A percentile compares a stretch with the other conserved stretches of the same genome.
phyloP scores from a whole-genome alignment of 2,329 filamentous ascomycete species.

The Sclerotinia subarctica region DNA sequence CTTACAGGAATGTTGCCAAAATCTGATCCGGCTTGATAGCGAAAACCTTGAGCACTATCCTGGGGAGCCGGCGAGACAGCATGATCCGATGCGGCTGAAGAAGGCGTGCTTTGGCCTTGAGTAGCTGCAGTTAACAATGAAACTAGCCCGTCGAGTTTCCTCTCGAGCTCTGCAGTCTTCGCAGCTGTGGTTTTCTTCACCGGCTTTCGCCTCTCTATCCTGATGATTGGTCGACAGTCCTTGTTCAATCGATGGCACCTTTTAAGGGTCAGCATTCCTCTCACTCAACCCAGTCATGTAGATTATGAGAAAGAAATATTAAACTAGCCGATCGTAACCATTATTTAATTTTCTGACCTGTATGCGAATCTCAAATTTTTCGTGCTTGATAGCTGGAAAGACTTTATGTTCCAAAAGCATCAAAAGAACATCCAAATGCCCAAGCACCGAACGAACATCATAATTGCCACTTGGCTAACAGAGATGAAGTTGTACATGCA shows the following conservation, averaged over 20 bases:
- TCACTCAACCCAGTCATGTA: not conserved
- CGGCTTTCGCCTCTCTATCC: slow-evolving; percentile 21
- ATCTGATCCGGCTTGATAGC: not conserved
- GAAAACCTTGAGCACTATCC: not conserved
- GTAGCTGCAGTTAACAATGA: slow-evolving; percentile 15
- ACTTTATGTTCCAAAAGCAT: not conserved
- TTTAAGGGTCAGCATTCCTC: not conserved
- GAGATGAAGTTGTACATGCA: not conserved
- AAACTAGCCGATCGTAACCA: not conserved
- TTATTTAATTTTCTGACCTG: not conserved
- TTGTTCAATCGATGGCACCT: slow-evolving; percentile 25
- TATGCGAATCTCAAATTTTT: not conserved
- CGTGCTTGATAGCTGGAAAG: not conserved
- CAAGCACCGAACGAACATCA: too few relatives aligned
- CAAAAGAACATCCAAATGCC: not conserved
- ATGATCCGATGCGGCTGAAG: not conserved
- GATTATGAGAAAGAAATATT: not conserved
- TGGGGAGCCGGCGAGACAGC: not conserved
- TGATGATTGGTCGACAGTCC: slow-evolving; percentile 23
- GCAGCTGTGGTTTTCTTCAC: slow-evolving; percentile 19
- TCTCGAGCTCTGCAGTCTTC: slow-evolving; percentile 26
- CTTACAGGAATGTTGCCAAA: not conserved
- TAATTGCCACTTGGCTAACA: not conserved
- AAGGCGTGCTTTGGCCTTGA: not conserved
- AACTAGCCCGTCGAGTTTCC: slow-evolving; percentile 26